A percentile compares a stretch with the other conserved stretches of the same genome.
Evolutionary conservation across 805 yeast genomes (phyloP).

Genomic region (Candida stauntonica): DNA sequence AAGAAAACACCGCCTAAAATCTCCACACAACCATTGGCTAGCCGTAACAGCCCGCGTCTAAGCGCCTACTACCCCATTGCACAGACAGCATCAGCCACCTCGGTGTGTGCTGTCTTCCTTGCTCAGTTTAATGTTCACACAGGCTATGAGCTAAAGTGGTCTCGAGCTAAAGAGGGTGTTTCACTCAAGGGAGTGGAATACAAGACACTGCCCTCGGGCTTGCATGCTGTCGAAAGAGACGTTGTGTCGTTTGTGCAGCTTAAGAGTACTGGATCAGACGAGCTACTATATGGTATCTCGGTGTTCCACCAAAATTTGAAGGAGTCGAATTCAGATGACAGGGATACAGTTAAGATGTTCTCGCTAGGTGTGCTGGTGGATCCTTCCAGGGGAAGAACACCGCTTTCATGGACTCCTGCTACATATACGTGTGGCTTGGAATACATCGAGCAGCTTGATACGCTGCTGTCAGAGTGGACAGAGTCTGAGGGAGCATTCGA

Average conservation of each 20-base stretch:
- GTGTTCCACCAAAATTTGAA: conserved; percentile 44
- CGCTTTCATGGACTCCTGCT: conserved; percentile 38
- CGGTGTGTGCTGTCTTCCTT: conserved; percentile 41
- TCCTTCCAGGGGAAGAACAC: conserved; percentile 27
- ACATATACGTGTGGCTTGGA: conserved; percentile 41
- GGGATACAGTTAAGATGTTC: conserved; percentile 52
- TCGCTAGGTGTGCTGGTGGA: conserved; percentile 60
- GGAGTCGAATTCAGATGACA: conserved; percentile 28
- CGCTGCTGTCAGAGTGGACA: conserved; percentile 24
- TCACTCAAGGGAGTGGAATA: conserved; percentile 49
- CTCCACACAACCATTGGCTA: no score
- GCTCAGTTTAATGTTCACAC: conserved; percentile 48
- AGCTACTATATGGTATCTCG: conserved; percentile 44
- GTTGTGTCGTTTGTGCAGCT: conserved; percentile 47
- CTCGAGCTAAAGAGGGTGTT: conserved; percentile 27
- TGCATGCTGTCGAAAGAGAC: conserved; percentile 49
- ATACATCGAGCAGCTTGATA: conserved; percentile 33
- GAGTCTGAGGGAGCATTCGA: conserved; percentile 19
- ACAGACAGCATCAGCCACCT: conserved; percentile 17
- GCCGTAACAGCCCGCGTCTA: conserved; percentile 1
- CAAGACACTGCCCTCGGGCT: conserved; percentile 65
- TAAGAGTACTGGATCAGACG: conserved; percentile 17
- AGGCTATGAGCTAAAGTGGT: conserved; percentile 48
- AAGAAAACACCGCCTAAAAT: neutral
- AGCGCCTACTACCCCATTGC: conserved; percentile 11